Conservation (phyloP, 257 asterid genomes). For the Nicotiana otophora region DNA sequence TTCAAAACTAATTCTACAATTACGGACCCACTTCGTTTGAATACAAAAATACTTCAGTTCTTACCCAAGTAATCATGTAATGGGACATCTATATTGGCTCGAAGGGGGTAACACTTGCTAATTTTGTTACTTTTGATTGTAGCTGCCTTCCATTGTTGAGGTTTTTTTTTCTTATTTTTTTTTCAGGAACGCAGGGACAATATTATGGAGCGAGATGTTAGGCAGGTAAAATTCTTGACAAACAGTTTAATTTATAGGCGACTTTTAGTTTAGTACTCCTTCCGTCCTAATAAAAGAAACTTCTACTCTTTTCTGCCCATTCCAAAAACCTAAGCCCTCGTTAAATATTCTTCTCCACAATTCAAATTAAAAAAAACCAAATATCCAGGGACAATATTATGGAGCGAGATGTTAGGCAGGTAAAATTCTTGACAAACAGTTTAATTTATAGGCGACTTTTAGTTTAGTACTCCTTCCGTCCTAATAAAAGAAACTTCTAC, state of each 20-base stretch:
- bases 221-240: slow-evolving; percentile 50
- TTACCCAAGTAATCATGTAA: neutral
- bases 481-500: neutral
- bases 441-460: neutral
- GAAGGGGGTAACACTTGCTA: neutral
- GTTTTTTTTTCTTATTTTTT: neutral
- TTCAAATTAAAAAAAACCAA: neutral
- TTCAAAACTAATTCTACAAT: neutral
- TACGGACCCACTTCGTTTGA: neutral
- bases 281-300: neutral
- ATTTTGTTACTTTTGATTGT: neutral
- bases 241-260: neutral
- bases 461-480: neutral
- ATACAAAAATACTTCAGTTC: neutral
- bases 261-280: neutral
- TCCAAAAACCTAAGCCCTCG: neutral
- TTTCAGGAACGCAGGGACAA: slow-evolving; percentile 47
- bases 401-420: no score
- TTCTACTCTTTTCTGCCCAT: neutral
- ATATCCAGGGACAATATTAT: neutral
- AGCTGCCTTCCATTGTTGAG: neutral
- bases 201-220: slow-evolving; percentile 61
- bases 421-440: no score
- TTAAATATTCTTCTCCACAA: neutral
- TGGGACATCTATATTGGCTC: neutral